Base-by-base conservation (phyloP, 179 eudicot species). In the Silene vulgaris region DNA sequence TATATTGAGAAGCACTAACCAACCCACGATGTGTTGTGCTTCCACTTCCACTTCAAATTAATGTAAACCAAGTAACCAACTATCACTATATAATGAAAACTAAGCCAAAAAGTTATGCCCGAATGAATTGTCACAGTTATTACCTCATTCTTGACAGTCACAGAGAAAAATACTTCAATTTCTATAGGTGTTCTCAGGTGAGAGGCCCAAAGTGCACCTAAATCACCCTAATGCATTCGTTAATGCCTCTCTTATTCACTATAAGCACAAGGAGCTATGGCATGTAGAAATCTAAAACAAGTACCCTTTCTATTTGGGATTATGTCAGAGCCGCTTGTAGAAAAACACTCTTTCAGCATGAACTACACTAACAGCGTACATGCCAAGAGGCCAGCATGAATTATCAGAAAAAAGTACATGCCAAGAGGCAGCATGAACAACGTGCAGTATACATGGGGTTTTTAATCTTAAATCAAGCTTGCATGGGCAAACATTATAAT, bases 1-100 rank as follows among this genome's bases (percentile, higher is more conserved):
- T 28, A 64, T 40, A 64, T 64, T 64, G 26, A 8, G 68, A 64
- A 64, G 30, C 68, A 64, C 13, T 64, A 12, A 12, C 40, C 65
- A 3, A 14, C 0, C 9, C n/a, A 29, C 30, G 12, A 64, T 12
- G 37, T 26, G 68, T 64, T 64, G 0, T 11, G 37, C 68, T 64
- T 64, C 37, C 40, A 64, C 12, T 64, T 8, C 35, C 40, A 26
- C 12, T 40, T 40, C 12, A 40, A 8, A 40, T 35, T 40, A 40
- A 40, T 8, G 48, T 40, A 40, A 40, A 40, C 48, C 48, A 40
- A 40, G 11, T 40, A 40, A 40, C 48, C 48, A 40, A 40, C 48
- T 40, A 40, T 40, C 48, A 40, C 48, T 37, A 37, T 37, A 37
- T 37, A 37, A 26, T 11, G 17, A 64, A 64, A 64, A 64, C 3